Evolutionary conservation across 2,329 filamentous ascomycete species (phyloP), one percentile per base, ranked within the genome.

Genomic region (Colletotrichum sojae): DNA sequence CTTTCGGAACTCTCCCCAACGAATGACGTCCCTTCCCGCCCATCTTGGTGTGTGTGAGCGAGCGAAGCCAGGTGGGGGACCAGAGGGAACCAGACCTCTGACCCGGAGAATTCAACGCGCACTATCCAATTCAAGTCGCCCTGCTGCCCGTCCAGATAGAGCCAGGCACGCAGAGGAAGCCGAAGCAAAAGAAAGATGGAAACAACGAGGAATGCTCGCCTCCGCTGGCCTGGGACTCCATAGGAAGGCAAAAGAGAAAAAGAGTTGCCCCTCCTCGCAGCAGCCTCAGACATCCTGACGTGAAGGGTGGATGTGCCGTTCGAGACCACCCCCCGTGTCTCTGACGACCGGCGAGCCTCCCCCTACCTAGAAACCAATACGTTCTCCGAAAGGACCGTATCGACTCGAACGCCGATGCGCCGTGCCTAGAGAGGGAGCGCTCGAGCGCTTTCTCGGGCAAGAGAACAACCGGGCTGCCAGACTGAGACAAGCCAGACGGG

Each of bases 51-150:
- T 27, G 25, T 15, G 8, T n/a, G 18, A 16, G 15, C 8, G 9
- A 31, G 25, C 43, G 27, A n/a, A 39, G 5, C 6, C 25, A 45
- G 13, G 16, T 4, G 16, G 12, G 40, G 40, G 31, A 36, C 31
- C 8, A 8, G 31, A 12, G 56, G 20, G 20, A 27, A 12, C 53
- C 31, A 57, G 53, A 43, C 10, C 10, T 15, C n/a, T 51, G 31
- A 36, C 43, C 43, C 27, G 48, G 48, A 36, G 61, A 69, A 69
- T 69, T 15, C 54, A 45, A 69, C 59, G 51, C 40, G 12, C 40
- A 27, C 6, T 60, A 39, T 59, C 66, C 66, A 40, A 55, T 69
- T 65, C 61, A 45, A 49, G 49, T 27, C 39, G 8, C 18, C 20
- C 20, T n/a, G 5, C 27, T 10, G 55, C 15, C 39, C 20, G 10